These are phyloP conservation scores for Cyberlindnera mississippiensis DNA, from an alignment of 805 yeast species.

Conservation along the genomic window DNA sequence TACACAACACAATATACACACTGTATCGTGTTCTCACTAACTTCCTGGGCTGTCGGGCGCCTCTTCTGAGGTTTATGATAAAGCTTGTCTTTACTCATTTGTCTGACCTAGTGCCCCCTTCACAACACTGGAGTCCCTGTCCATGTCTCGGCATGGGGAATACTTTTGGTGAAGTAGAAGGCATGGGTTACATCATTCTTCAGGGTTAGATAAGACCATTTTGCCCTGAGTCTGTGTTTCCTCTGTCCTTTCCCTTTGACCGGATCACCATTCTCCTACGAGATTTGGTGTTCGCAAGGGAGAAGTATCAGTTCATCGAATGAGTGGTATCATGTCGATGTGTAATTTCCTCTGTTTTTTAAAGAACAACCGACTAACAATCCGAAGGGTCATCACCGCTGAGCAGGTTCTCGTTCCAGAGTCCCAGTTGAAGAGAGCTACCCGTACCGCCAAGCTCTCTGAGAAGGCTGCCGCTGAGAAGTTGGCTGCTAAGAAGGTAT, in stretches of 20 bases:
- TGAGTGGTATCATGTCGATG: constrained; percentile 32
- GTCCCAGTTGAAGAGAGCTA: constrained; percentile 78
- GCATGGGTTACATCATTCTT: constrained; percentile 26
- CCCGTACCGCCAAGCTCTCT: constrained; percentile 72
- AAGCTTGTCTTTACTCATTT: constrained; percentile 22
- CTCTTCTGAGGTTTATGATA: constrained; percentile 13
- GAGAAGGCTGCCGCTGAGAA: constrained; percentile 79
- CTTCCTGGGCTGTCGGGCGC: constrained; percentile 3
- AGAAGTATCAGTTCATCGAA: constrained; percentile 26
- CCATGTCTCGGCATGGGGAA: constrained; percentile 6
- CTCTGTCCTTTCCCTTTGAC: constrained; percentile 29
- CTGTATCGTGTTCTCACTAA: constrained; percentile 1
- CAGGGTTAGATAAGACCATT: constrained; percentile 6
- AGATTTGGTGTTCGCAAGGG: constrained; percentile 5
- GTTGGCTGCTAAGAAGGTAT: constrained; percentile 75
- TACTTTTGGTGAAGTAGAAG: constrained; percentile 18
- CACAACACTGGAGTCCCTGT: constrained; percentile 8
- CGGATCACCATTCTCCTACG: neutral
- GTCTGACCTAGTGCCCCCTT: constrained; percentile 5
- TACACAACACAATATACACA: constrained; percentile 1
- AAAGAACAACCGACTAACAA: constrained; percentile 10
- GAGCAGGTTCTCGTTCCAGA: constrained; percentile 61
- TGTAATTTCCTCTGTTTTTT: constrained; percentile 5
- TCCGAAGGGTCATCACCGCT: constrained; percentile 30
- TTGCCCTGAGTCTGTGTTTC: constrained; percentile 20